Percentiles rank a stretch among this genome's conserved stretches.
Conservation (phyloP, 495 filamentous ascomycete genomes). For the Trichocladium antarcticum region DNA sequence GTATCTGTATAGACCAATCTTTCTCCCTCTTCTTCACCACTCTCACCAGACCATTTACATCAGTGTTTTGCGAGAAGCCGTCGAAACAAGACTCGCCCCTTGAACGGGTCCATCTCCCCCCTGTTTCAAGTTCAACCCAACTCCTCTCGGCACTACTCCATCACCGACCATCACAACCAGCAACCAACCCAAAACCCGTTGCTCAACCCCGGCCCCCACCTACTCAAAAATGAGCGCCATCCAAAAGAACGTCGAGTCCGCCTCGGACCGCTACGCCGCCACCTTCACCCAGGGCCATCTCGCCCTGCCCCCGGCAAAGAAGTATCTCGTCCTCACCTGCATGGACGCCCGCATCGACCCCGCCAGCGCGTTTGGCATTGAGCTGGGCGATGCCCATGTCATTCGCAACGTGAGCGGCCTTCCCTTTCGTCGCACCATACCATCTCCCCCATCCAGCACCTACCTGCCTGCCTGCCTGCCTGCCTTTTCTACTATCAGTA, state of each 20-base stretch:
- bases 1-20: too few relatives aligned
- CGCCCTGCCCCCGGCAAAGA: slow-evolving; percentile 61
- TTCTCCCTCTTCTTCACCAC: too few relatives aligned
- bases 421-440: too few relatives aligned
- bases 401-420: slow-evolving; percentile 56
- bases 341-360: slow-evolving; percentile 81
- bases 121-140: too few relatives aligned
- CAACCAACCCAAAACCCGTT: neutral
- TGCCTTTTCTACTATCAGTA: neutral
- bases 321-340: slow-evolving; percentile 57
- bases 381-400: slow-evolving; percentile 67
- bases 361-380: slow-evolving; percentile 57
- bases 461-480: too few relatives aligned
- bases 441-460: too few relatives aligned
- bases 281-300: slow-evolving; percentile 55
- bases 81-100: too few relatives aligned
- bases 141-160: neutral
- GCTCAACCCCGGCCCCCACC: neutral
- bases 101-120: too few relatives aligned
- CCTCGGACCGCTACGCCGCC: slow-evolving; percentile 51
- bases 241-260: slow-evolving; percentile 44
- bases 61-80: too few relatives aligned
- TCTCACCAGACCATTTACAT: too few relatives aligned
- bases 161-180: neutral
- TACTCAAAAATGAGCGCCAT: slow-evolving; percentile 26